Evolutionary conservation across 2,329 filamentous ascomycete genomes (phyloP).

Genomic region (Cladosporium cucumerinum): DNA sequence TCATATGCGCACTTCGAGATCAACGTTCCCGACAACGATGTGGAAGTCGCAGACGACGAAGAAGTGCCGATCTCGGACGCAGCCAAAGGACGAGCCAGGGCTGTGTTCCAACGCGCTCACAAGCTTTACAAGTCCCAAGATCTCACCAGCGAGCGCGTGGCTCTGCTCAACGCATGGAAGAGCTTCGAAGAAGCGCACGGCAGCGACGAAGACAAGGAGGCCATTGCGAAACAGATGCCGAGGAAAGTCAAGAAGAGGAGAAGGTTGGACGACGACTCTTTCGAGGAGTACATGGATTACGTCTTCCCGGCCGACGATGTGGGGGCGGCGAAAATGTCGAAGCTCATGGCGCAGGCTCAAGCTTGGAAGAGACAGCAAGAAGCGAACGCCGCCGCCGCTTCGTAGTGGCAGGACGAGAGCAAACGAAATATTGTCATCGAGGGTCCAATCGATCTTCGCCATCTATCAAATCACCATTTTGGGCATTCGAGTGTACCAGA

Average conservation of each 20-base stretch:
- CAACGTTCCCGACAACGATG: conserved; percentile 74
- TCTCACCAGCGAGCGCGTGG: conserved; percentile 89
- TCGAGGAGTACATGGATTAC: conserved; percentile 96
- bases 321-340: conserved; percentile 67
- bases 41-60: conserved; percentile 54
- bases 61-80: conserved; percentile 68
- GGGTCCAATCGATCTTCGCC: not conserved
- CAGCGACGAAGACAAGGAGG: conserved; percentile 67
- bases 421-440: not conserved
- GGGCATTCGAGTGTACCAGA: not conserved
- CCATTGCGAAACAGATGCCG: conserved; percentile 90
- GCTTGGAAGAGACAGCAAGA: conserved; percentile 72
- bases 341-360: conserved; percentile 79
- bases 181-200: conserved; percentile 89
- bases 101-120: conserved; percentile 81
- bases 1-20: conserved; percentile 98
- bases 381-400: conserved; percentile 1
- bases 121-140: conserved; percentile 84
- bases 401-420: not conserved
- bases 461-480: not conserved
- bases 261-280: conserved; percentile 85
- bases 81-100: conserved; percentile 77
- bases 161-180: conserved; percentile 86
- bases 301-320: conserved; percentile 95
- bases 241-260: conserved; percentile 87